Evolutionary conservation across 2,329 filamentous ascomycete species (phyloP), one percentile per base, ranked within the genome.

Genomic region (Apiospora sp.): DNA sequence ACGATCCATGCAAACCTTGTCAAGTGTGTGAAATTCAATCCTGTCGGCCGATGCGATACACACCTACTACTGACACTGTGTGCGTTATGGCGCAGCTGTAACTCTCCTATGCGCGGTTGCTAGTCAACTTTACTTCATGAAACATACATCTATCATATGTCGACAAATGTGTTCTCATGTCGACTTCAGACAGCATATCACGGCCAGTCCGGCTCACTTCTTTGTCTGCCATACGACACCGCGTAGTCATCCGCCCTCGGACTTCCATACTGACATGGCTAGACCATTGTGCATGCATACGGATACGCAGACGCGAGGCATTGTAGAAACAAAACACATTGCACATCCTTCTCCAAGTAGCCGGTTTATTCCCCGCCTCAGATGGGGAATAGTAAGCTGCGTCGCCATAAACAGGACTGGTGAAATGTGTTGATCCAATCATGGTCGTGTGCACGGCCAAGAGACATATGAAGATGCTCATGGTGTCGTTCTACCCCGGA

Each of bases 1-100:
- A 64, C 30, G 58, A 41, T 64, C 58, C 58, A 64, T 41, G 58
- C 58, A 64, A 64, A 64, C 58, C 58, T 64, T 64, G 58, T 41
- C 58, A 41, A 64, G 34, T 64, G 58, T 64, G 41, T 64, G 58
- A 64, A 34, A 19, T 41, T 64, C 34, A 24, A n/a, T n/a, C n/a
- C 58, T 37, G 58, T n/a, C 34, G 34, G 19, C 30, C 34, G 19
- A 64, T 41, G 19, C 58, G 58, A 64, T 41, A 37, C 58, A 64
- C 34, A 24, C 34, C 58, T 64, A 22, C 49, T 51, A 64, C 58
- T 22, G 12, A 37, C 58, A 64, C 58, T 64, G 58, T 64, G 58
- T 64, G 19, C 34, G 58, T 41, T 37, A 64, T 41, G 58, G 54
- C 54, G 54, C 58, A 64, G 19, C 58, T 64, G 58, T 37, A 64